Evolutionary conservation across 306 rosid species (phyloP), one percentile per base, ranked within the genome.

Genomic region (Argentina anserina): DNA sequence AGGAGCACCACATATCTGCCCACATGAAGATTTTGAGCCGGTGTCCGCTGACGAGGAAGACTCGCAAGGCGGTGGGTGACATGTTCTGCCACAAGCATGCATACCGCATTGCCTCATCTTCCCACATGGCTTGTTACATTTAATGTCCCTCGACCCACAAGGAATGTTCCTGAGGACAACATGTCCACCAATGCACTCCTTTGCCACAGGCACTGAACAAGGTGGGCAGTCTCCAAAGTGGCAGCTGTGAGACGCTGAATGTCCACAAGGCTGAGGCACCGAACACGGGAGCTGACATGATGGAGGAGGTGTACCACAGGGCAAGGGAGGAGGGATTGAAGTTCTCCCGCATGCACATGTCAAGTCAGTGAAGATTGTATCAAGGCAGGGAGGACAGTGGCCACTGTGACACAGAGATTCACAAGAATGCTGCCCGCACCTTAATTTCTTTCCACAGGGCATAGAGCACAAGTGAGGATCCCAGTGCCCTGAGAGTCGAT

Each of bases 221-320:
- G 97, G 96, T 7, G 97, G 92, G 74, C 98, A 93, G 58, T 90
- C 97, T 74, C 98, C 98, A 76, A 90, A 90, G 83, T 93, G 98
- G 85, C 98, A 93, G 84, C 90, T 89, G 78, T 93, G 98, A 50
- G 97, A 87, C 74, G 93, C 84, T 37, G 85, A 67, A 84, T 93
- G 98, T 29, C 98, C 93, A 76, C 98, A 93, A 23, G 93, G 88
- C 83, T 90, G 98, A 69, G 96, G 92, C 45, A 90, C 82, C 5
- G 84, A 87, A 71, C 98, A 93, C 0, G 97, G 92, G 65, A 90
- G 89, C 50, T 90, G 96, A 83, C 98, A 93, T 28, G 97, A 83
- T 7, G 98, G 98, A 58, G 85, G 78, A 10, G 84, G 90, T 15
- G 97, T 93, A 26, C 98, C 98, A 25, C 98, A 93, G 39, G 97